Evolutionary conservation across 1,139 yeast genomes (phyloP).

Genomic region (Geotrichum bryndzae): DNA sequence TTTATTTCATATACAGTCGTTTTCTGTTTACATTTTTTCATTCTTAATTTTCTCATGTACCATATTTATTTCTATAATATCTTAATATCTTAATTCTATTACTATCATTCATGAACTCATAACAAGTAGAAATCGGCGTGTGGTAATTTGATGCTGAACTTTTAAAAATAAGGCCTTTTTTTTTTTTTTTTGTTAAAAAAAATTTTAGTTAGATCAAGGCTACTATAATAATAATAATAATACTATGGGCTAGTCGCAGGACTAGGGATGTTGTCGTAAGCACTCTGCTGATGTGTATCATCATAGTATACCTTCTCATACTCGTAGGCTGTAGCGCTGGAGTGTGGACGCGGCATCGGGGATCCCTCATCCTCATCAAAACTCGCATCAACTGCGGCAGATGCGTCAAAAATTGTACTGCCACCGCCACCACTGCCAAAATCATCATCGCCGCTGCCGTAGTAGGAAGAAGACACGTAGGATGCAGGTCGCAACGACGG

Average conservation of each 20-base stretch:
- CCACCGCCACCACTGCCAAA: background rate
- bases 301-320: slow-evolving; percentile 7
- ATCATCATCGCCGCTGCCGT: background rate
- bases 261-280: background rate
- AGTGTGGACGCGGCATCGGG: background rate
- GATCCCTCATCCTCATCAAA: background rate
- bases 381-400: background rate
- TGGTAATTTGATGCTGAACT: background rate
- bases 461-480: background rate
- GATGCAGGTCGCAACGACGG: slow-evolving; percentile 1
- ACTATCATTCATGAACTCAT: background rate
- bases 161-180: no score
- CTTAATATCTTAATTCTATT: background rate
- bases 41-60: background rate
- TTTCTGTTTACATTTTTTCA: background rate
- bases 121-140: background rate
- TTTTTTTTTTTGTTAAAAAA: no score
- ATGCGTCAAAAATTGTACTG: background rate
- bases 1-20: background rate
- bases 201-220: no score
- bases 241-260: background rate
- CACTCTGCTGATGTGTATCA: background rate
- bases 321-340: background rate
- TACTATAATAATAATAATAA: no score
- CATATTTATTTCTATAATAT: background rate